These are phyloP conservation scores for Cladosporium sp. DNA, from an alignment of 2,329 filamentous ascomycete species.

Conservation along the genomic window DNA sequence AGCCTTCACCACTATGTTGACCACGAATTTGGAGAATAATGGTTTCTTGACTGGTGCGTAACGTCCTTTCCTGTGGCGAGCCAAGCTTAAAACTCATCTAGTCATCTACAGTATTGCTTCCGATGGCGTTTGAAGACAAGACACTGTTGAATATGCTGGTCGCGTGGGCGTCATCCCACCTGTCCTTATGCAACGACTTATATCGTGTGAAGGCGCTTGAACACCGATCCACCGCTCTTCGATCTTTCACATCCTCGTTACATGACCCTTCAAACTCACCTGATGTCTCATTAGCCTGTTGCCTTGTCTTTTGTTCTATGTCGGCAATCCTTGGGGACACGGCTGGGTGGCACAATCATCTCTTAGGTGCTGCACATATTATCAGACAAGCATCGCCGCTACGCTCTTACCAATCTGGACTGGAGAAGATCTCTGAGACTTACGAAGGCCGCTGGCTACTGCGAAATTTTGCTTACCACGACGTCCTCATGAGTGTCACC, in stretches of 20 bases:
- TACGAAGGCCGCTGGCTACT: constrained; percentile 9
- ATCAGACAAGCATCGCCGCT: background rate
- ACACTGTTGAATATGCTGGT: constrained; percentile 6
- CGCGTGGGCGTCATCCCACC: constrained; percentile 11
- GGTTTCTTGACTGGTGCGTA: background rate
- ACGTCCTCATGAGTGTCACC: constrained; percentile 7
- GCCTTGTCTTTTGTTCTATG: constrained; percentile 9
- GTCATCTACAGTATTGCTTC: background rate
- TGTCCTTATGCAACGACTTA: background rate
- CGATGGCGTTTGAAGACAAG: constrained; percentile 7
- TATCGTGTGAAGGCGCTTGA: constrained; percentile 9
- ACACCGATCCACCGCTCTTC: constrained; percentile 2
- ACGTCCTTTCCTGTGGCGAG: background rate
- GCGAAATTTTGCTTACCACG: constrained; percentile 14
- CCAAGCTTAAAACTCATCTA: background rate
- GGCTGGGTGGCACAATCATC: constrained; percentile 1
- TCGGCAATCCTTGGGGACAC: constrained; percentile 8
- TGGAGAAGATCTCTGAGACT: background rate
- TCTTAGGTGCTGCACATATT: background rate
- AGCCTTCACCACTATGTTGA: background rate
- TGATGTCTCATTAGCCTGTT: constrained; percentile 1
- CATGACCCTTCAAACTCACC: background rate
- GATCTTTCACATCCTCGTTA: background rate
- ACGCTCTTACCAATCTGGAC: background rate
- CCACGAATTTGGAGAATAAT: constrained; percentile 10